Percentiles rank a stretch among this genome's conserved stretches.
These are phyloP conservation scores for Fusarium chlamydosporum DNA, from an alignment of 2,329 filamentous ascomycete species.

Conservation along the genomic window DNA sequence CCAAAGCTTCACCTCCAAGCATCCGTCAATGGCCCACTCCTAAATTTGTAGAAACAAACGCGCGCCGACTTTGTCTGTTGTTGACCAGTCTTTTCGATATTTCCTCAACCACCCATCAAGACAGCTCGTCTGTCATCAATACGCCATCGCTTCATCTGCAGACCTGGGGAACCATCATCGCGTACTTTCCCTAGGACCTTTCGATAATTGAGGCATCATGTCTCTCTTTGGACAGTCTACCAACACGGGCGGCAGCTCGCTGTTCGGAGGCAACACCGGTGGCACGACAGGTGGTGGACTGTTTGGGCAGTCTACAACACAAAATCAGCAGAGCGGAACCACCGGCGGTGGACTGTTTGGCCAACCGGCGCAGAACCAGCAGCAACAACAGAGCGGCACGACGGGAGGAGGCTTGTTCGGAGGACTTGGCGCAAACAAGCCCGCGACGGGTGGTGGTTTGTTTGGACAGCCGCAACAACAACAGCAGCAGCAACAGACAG, in stretches of 20 bases:
- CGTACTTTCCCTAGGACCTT: background rate
- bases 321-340: conserved; percentile 46
- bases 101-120: conserved; percentile 34
- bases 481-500: conserved; percentile 46
- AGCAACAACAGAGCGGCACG: conserved; percentile 39
- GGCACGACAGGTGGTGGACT: conserved; percentile 51
- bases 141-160: conserved; percentile 11
- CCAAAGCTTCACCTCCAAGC: conserved; percentile 52
- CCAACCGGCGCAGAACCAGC: conserved; percentile 44
- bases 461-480: conserved; percentile 46
- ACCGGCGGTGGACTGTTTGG: conserved; percentile 50
- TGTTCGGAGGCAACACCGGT: conserved; percentile 49
- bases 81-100: conserved; percentile 36
- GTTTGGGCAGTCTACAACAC: conserved; percentile 52
- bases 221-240: conserved; percentile 55
- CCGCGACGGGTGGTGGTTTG: conserved; percentile 45
- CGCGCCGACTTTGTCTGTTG: conserved; percentile 47
- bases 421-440: conserved; percentile 46
- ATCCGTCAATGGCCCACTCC: conserved; percentile 49
- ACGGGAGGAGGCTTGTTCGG: conserved; percentile 55
- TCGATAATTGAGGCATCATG: conserved; percentile 48
- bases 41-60: conserved; percentile 54
- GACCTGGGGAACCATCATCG: conserved; percentile 5
- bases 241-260: conserved; percentile 44
- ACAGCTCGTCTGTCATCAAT: conserved; percentile 29